Evolutionary conservation across 2,329 filamentous ascomycete species (phyloP).

Genomic region (Pezizomycotina sp.): DNA sequence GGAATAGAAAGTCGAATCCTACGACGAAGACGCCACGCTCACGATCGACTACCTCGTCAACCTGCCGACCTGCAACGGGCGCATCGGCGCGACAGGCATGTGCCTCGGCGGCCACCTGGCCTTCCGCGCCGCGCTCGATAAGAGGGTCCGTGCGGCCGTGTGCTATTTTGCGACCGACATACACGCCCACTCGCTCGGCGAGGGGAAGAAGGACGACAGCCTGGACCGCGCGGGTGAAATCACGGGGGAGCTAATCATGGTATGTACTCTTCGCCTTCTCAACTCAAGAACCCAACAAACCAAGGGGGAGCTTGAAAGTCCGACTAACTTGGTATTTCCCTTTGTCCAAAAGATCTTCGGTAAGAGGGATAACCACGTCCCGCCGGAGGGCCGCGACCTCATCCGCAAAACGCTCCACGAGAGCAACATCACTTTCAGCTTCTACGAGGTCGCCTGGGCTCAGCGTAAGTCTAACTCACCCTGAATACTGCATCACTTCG

Average conservation of each 20-base stretch:
- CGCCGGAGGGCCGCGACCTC: constrained; percentile 62
- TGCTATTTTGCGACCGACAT: constrained; percentile 91
- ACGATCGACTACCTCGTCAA: constrained; percentile 54
- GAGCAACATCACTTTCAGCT: constrained; percentile 56
- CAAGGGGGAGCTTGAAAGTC: no score
- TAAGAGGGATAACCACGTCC: constrained; percentile 79
- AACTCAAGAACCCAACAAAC: not conserved
- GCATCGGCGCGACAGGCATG: constrained; percentile 62
- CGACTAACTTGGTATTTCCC: no score
- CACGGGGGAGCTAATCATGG: constrained; percentile 62
- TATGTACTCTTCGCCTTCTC: constrained; percentile 24
- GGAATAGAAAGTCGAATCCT: constrained; percentile 57
- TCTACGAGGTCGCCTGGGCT: constrained; percentile 82
- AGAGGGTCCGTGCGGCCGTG: constrained; percentile 57
- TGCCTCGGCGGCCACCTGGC: constrained; percentile 82
- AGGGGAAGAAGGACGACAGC: constrained; percentile 46
- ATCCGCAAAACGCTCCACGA: constrained; percentile 70
- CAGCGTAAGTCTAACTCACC: constrained; percentile 43
- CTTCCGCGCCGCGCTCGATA: constrained; percentile 44
- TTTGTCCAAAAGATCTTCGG: constrained; percentile 51
- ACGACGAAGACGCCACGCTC: constrained; percentile 60
- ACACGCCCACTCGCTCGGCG: constrained; percentile 60
- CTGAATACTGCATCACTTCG: not conserved
- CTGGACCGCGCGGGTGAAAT: constrained; percentile 47
- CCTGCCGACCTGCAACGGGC: constrained; percentile 63